These are phyloP conservation scores for Pythium vanterpoolii DNA, from an alignment of 352 stramenopile genomes.

Conservation along the genomic window DNA sequence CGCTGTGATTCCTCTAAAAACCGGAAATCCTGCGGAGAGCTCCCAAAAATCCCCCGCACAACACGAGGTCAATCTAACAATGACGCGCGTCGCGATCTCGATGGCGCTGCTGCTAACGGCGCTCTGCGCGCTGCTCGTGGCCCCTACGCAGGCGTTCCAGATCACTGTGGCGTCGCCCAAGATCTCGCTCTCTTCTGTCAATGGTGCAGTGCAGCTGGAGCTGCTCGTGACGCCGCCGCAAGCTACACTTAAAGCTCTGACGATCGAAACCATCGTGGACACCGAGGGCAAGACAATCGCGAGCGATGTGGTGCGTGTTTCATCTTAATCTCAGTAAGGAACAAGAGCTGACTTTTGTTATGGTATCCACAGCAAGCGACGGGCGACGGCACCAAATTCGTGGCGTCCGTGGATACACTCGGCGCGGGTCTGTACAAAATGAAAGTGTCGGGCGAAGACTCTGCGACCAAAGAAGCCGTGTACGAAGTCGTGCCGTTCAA, in stretches of 20 bases:
- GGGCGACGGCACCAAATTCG: constrained; percentile 60
- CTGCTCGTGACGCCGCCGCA: constrained; percentile 56
- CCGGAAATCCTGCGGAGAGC: constrained; percentile 9
- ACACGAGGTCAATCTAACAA: constrained; percentile 4
- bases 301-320: constrained; percentile 47
- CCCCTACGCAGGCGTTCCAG: constrained; percentile 21
- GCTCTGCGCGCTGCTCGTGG: constrained; percentile 11
- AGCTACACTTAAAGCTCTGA: constrained; percentile 47
- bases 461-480: constrained; percentile 39
- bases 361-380: constrained; percentile 49
- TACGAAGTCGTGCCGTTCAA: constrained; percentile 72
- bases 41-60: background rate
- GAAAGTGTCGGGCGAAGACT: constrained; percentile 51
- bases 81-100: constrained; percentile 25
- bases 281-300: constrained; percentile 52
- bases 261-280: constrained; percentile 69
- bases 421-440: constrained; percentile 77
- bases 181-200: constrained; percentile 36
- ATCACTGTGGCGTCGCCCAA: constrained; percentile 45
- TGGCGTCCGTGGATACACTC: constrained; percentile 39
- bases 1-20: constrained; percentile 3
- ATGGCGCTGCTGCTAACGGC: constrained; percentile 20
- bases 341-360: background rate
- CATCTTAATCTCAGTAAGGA: background rate
- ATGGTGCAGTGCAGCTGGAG: constrained; percentile 42